Evolutionary conservation across 768 basidiomycete genomes (phyloP).

Genomic region (Mycena venus): DNA sequence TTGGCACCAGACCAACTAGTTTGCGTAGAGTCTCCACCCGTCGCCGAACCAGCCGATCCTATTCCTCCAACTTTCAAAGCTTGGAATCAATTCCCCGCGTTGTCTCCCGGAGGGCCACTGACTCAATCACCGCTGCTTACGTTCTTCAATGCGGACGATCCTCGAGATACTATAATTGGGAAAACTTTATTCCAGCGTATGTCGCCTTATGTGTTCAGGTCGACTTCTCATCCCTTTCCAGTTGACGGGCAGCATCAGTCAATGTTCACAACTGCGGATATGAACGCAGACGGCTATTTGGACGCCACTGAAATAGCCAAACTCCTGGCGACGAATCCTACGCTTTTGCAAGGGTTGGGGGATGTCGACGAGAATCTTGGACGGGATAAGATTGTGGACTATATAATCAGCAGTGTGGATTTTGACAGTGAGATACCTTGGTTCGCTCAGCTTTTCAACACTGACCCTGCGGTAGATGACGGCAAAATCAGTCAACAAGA

Average conservation of each 20-base stretch:
- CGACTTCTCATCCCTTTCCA: not conserved
- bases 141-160: constrained; percentile 1
- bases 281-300: constrained; percentile 13
- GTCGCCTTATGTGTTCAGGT: not conserved
- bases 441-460: not conserved
- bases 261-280: constrained; percentile 6
- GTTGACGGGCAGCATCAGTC: constrained; percentile 8
- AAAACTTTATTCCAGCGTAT: constrained; percentile 10
- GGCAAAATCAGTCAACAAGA: not conserved
- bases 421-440: not conserved
- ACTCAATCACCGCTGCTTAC: constrained; percentile 1
- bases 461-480: not conserved
- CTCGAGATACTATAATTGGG: constrained; percentile 7
- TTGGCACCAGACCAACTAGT: not conserved
- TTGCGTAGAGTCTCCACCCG: not conserved
- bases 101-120: not conserved
- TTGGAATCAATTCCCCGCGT: not conserved
- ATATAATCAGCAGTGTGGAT: not conserved
- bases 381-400: not conserved
- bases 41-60: not conserved
- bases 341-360: not conserved
- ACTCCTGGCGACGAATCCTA: not conserved
- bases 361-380: not conserved
- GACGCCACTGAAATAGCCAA: constrained; percentile 2
- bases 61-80: not conserved